Evolutionary conservation across 179 eudicot species (phyloP), one percentile per base, ranked within the genome.

Genomic region (Sideroxylon spinosum): DNA sequence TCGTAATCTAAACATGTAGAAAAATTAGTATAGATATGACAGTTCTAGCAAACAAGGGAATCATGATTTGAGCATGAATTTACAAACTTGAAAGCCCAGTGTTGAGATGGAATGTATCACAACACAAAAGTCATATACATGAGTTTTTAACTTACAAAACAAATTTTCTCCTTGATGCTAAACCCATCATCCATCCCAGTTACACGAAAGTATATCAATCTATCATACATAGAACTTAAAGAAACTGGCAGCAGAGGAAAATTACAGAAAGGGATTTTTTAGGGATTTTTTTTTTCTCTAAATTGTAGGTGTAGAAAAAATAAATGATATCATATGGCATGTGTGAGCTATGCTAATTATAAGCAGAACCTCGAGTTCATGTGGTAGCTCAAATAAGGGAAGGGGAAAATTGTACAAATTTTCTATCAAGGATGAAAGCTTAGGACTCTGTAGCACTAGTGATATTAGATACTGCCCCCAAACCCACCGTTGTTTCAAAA

Each of bases 111-210:
- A 67, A 80, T 60, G 25, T 46, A 57, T 59, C 59, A 74, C 25
- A 7, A 44, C 52, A 16, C 20, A 66, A 0, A 72, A 32, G 11
- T 74, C 8, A 74, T 29, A 16, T 53, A 4, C 9, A 55, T 22
- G 28, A 57, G n/a, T 73, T 52, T 70, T 13, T 32, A 73, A 82
- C 98, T 89, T 83, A 95, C 99, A 86, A 85, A 92, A 68, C 88
- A 78, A 79, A 92, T 85, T 81, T 96, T 89, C 82, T 95, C 98
- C 81, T 95, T 95, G 79, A 91, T 88, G 83, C 79, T 88, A 49
- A 95, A 79, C 57, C 97, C 99, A 61, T 94, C 96, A 79, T 94
- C 96, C 98, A 95, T 94, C 76, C 98, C 99, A 10, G 87, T 84
- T 59, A 95, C 98, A 81, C 84, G 90, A 73, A 95, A 94, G 79